phyloP scores from a whole-genome alignment of 139 green algal species.

The Coelastrella sp. region DNA sequence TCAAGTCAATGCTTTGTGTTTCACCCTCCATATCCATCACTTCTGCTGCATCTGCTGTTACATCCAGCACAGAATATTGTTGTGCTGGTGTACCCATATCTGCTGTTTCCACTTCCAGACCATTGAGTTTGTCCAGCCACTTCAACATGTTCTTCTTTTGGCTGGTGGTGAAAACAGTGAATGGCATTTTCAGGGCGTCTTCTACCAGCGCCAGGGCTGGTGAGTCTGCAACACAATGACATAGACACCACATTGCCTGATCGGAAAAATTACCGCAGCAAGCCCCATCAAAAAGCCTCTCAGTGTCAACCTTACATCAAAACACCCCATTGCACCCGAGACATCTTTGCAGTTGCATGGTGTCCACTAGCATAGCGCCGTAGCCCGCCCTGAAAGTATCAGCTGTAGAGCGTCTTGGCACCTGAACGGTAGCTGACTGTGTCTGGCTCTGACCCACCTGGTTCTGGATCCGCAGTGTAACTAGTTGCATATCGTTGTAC shows the following conservation, averaged over 20 bases:
- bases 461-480: constrained; percentile 1
- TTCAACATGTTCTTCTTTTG: constrained; percentile 49
- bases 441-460: neutral
- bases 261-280: too few species aligned
- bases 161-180: constrained; percentile 40
- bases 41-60: constrained; percentile 4
- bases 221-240: neutral
- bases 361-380: too few species aligned
- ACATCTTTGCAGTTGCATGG: too few species aligned
- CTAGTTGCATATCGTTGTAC: constrained; percentile 33
- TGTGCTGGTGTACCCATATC: neutral
- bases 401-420: neutral
- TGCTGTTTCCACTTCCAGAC: constrained; percentile 6
- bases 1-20: constrained; percentile 9
- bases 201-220: constrained; percentile 24
- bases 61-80: constrained; percentile 4
- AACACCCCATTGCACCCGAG: too few species aligned
- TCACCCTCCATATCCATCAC: constrained; percentile 30
- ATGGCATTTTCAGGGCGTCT: constrained; percentile 47
- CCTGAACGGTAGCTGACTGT: neutral
- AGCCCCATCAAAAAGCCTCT: too few species aligned
- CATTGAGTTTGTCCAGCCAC: constrained; percentile 38
- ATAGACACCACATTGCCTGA: too few species aligned
- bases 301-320: too few species aligned
- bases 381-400: too few species aligned